Evolutionary conservation across 208 protist species (phyloP).

Genomic region (Leishmania gerbilli): DNA sequence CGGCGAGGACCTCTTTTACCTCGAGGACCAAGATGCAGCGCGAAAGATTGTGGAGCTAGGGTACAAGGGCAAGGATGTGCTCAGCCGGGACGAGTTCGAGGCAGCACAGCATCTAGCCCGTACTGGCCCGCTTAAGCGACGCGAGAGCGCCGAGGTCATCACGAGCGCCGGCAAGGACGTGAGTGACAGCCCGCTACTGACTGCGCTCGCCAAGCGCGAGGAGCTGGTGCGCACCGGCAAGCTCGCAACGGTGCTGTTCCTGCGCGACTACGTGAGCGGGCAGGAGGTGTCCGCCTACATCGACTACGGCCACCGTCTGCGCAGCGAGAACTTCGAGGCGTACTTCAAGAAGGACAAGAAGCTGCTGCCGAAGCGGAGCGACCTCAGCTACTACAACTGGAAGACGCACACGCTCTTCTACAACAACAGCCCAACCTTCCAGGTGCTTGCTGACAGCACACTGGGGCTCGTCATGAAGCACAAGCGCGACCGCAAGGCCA

Average conservation of each 20-base stretch:
- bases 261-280: conserved; percentile 95
- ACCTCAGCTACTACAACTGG: conserved; percentile 99
- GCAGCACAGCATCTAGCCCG: conserved; percentile 74
- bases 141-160: conserved; percentile 84
- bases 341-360: conserved; percentile 92
- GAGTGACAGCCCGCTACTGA: conserved; percentile 88
- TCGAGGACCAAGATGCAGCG: conserved; percentile 94
- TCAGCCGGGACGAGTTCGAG: conserved; percentile 91
- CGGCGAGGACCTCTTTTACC: conserved; percentile 88
- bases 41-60: conserved; percentile 97
- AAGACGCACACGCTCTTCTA: conserved; percentile 96
- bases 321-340: conserved; percentile 94
- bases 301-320: conserved; percentile 96
- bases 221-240: conserved; percentile 96
- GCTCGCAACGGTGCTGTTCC: conserved; percentile 97
- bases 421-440: conserved; percentile 95
- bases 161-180: conserved; percentile 83
- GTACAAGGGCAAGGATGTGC: conserved; percentile 94
- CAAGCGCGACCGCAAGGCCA: conserved; percentile 97
- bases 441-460: conserved; percentile 97
- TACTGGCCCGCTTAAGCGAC: conserved; percentile 80
- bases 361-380: conserved; percentile 94
- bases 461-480: conserved; percentile 98
- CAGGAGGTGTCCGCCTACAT: conserved; percentile 99
- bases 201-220: conserved; percentile 94